Base-by-base conservation (phyloP, 345 rosid genomes). In the Linum tenue region DNA sequence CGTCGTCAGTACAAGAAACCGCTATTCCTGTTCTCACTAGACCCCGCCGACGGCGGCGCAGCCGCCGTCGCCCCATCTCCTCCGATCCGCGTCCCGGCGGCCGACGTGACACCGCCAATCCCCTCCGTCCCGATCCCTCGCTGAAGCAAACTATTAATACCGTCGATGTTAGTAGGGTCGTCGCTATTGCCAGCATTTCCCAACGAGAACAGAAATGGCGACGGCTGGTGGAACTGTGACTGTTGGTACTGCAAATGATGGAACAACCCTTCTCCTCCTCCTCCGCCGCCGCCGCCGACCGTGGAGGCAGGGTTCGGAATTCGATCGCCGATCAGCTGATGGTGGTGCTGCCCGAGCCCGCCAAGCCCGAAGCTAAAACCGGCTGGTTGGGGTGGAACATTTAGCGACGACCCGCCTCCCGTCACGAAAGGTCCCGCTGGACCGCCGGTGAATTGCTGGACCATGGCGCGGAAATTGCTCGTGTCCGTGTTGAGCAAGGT, bases 401-500 rank as follows among this genome's bases (percentile, higher is more conserved):
- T 80, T 5, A 68, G 57, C 2, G 65, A 64, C 5, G 65, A 42
- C 4, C 72, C 61, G 31, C 70, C 60, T 0, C 74, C 55, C 2
- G 85, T 5, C 53, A 9, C 77, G 40, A 85, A 87, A 22, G 87
- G 81, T 12, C 88, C 83, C 3, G 73, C 77, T 5, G 96, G 96
- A 12, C 92, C 87, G 0, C 99, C 99, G 0, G 99, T 94, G 80
- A 83, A 94, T 37, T 88, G 99, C 43, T 94, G 99, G 58, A 94
- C 99, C 96, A 94, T 83, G 76, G 97, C 96, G 1, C 99, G 79
- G 76, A 94, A 94, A 60, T 94, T 94, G 0, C 92, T 66, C 7
- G 97, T 85, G 79, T 94, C 97, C 2, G 99, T 94, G 72, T 86
- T 90, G 55, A 94, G 81, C 50, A 90, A 77, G n/a, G 99, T 90